A percentile compares a stretch with the other conserved stretches of the same genome.
Evolutionary conservation across 345 rosid genomes (phyloP).

Genomic region (Nasturtium officinale): DNA sequence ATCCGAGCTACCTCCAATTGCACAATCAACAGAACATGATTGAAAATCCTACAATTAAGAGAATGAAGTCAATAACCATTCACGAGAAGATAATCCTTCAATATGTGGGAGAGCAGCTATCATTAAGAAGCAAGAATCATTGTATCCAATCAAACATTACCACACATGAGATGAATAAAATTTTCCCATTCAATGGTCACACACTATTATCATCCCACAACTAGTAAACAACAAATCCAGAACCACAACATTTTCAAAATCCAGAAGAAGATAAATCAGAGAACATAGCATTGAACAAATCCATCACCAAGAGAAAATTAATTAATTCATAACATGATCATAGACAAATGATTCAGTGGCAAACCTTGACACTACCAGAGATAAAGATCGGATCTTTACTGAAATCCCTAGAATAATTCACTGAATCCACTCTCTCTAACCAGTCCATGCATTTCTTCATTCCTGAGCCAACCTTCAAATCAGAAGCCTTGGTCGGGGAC

Average conservation of each 20-base stretch:
- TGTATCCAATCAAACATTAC: not conserved
- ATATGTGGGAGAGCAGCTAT: not conserved
- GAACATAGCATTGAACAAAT: conserved; percentile 2
- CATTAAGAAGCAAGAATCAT: conserved; percentile 1
- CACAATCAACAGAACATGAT: conserved; percentile 68
- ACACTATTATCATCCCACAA: conserved; percentile 3
- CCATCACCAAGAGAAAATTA: not conserved
- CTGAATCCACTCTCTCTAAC: conserved; percentile 74
- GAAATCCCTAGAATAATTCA: conserved; percentile 67
- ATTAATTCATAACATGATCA: not conserved
- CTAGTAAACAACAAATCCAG: conserved; percentile 1
- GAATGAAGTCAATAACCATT: not conserved
- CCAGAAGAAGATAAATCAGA: not conserved
- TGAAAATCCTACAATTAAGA: conserved; percentile 55
- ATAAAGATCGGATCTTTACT: conserved; percentile 65
- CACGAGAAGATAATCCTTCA: not conserved
- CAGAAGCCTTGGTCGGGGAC: conserved; percentile 20
- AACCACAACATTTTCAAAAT: not conserved
- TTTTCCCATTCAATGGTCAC: not conserved
- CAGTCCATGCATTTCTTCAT: conserved; percentile 69
- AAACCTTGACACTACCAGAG: conserved; percentile 56
- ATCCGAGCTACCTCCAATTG: conserved; percentile 45
- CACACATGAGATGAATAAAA: not conserved
- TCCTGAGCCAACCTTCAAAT: conserved; percentile 22
- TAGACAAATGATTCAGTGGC: conserved; percentile 2